phyloP scores from a whole-genome alignment of 768 basidiomycete genomes.

The Podaxis rugospora region DNA sequence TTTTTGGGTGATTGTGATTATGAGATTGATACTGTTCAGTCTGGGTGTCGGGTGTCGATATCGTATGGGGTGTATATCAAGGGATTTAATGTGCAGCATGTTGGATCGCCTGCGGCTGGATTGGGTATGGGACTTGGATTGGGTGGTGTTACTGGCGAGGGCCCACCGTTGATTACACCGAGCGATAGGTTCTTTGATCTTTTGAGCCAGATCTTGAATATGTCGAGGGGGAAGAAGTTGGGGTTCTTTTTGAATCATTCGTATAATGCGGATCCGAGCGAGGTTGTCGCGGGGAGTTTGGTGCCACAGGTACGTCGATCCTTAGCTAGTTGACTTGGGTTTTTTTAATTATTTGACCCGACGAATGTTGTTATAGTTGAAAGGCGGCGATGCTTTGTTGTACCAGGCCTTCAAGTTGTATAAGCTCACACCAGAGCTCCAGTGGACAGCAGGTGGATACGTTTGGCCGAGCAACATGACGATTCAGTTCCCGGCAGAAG shows the following conservation, averaged over 20 bases:
- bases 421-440: constrained; percentile 70
- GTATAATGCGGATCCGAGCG: constrained; percentile 65
- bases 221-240: constrained; percentile 65
- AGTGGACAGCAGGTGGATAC: constrained; percentile 81
- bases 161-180: constrained; percentile 62
- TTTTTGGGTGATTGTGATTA: constrained; percentile 72
- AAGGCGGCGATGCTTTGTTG: constrained; percentile 70
- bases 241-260: constrained; percentile 63
- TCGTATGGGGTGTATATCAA: constrained; percentile 70
- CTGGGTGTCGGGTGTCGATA: constrained; percentile 65
- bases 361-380: constrained; percentile 43
- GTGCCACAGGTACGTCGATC: constrained; percentile 58
- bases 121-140: constrained; percentile 13
- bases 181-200: constrained; percentile 72
- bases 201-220: constrained; percentile 66
- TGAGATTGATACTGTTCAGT: constrained; percentile 66
- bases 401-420: constrained; percentile 76
- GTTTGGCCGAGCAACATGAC: constrained; percentile 73
- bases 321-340: not conserved
- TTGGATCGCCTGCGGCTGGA: constrained; percentile 22
- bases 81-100: constrained; percentile 44
- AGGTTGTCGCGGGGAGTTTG: constrained; percentile 62
- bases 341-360: constrained; percentile 1
- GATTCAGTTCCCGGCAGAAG: constrained; percentile 56
- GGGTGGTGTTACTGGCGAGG: constrained; percentile 10